phyloP scores from a whole-genome alignment of 768 basidiomycete genomes.

The Goffeauzyma gilvescens region DNA sequence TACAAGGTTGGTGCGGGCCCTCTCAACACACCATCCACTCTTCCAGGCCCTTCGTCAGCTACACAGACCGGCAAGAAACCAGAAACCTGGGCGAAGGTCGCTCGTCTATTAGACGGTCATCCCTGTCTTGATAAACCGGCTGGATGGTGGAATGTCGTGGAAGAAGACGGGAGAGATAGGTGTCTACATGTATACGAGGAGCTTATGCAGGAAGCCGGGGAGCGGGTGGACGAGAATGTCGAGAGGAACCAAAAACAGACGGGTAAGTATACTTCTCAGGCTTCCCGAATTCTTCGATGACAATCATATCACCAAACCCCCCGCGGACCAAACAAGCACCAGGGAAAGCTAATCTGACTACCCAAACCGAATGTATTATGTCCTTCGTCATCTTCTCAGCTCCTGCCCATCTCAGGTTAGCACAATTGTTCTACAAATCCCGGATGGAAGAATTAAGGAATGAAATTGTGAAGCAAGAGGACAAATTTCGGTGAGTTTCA shows the following conservation, averaged over 20 bases:
- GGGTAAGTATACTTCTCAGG: too few relatives aligned
- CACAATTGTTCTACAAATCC: slow-evolving; percentile 51
- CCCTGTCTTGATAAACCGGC: too few relatives aligned
- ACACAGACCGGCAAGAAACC: slow-evolving; percentile 46
- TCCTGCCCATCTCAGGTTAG: slow-evolving; percentile 46
- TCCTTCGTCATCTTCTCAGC: slow-evolving; percentile 39
- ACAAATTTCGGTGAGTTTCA: slow-evolving; percentile 49
- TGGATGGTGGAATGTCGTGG: too few relatives aligned
- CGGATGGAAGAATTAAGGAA: slow-evolving; percentile 53
- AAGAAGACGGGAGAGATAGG: neutral
- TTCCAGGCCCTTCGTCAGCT: too few relatives aligned
- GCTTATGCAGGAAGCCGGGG: neutral
- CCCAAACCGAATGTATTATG: slow-evolving; percentile 56
- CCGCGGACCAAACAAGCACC: too few relatives aligned
- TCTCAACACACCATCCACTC: too few relatives aligned
- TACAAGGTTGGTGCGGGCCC: slow-evolving; percentile 56
- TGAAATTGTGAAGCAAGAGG: slow-evolving; percentile 55
- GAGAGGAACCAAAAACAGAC: too few relatives aligned
- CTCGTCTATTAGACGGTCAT: too few relatives aligned
- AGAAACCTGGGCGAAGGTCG: slow-evolving; percentile 45
- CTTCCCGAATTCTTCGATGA: too few relatives aligned
- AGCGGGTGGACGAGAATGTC: too few relatives aligned
- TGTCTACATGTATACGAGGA: neutral
- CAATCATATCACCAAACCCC: too few relatives aligned
- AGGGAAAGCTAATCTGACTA: too few relatives aligned